Evolutionary conservation across 768 basidiomycete species (phyloP).

Genomic region (Gloeopeniophorella convolvens): DNA sequence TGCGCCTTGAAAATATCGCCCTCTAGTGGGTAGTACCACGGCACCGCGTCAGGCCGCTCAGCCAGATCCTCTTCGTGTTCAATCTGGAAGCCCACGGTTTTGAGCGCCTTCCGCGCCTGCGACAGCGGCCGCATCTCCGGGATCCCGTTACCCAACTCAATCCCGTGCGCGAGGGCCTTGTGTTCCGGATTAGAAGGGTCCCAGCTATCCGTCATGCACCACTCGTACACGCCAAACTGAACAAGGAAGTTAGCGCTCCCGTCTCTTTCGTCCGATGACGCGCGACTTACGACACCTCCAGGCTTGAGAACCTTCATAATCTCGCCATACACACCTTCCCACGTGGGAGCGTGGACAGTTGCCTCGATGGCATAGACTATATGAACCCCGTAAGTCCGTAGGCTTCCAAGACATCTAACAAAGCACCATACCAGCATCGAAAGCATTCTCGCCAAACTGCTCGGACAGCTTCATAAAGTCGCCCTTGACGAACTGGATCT

Average conservation of each 20-base stretch:
- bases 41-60: slow-evolving; percentile 64
- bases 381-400: slow-evolving; percentile 4
- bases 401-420: neutral
- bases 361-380: slow-evolving; percentile 96
- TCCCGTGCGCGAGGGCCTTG: slow-evolving; percentile 84
- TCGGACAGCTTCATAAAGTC: slow-evolving; percentile 95
- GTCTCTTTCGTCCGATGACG: neutral
- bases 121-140: slow-evolving; percentile 88
- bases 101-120: slow-evolving; percentile 67
- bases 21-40: slow-evolving; percentile 97
- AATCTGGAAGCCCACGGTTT: slow-evolving; percentile 79
- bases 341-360: slow-evolving; percentile 91
- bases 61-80: slow-evolving; percentile 94
- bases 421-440: slow-evolving; percentile 76
- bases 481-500: slow-evolving; percentile 80
- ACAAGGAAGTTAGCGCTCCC: neutral
- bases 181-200: slow-evolving; percentile 80
- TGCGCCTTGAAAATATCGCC: slow-evolving; percentile 91
- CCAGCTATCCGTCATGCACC: slow-evolving; percentile 97
- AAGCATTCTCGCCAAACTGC: slow-evolving; percentile 86
- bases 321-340: slow-evolving; percentile 92
- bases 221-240: slow-evolving; percentile 97
- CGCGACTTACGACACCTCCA: slow-evolving; percentile 74
- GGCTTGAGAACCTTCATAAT: slow-evolving; percentile 93
- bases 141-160: slow-evolving; percentile 95